Evolutionary conservation across 345 rosid genomes (phyloP).

Genomic region (Syzygium aqueum): DNA sequence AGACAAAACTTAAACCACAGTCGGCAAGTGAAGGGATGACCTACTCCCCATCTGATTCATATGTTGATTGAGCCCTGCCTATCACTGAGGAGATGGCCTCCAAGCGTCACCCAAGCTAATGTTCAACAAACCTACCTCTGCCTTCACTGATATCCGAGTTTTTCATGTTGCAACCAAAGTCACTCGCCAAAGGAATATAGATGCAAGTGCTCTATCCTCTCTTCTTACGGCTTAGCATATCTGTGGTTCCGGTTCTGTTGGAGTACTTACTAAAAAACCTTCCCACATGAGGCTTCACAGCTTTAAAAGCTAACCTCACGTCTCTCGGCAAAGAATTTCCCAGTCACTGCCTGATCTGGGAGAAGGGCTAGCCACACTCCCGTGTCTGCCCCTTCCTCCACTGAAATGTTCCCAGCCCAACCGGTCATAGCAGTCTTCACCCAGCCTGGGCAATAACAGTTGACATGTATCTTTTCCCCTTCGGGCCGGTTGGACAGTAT

Average conservation of each 20-base stretch:
- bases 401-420: constrained; percentile 81
- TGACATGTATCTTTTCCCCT: constrained; percentile 65
- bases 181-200: neutral
- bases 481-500: constrained; percentile 52
- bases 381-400: constrained; percentile 83
- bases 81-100: neutral
- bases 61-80: neutral
- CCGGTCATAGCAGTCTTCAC: constrained; percentile 96
- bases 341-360: constrained; percentile 63
- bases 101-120: neutral
- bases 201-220: neutral
- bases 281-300: neutral
- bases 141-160: neutral
- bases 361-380: constrained; percentile 93
- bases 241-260: neutral
- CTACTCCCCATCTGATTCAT: neutral
- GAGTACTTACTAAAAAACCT: neutral
- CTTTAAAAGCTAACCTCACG: constrained; percentile 65
- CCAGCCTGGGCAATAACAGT: constrained; percentile 97
- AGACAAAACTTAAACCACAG: neutral
- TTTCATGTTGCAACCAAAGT: neutral
- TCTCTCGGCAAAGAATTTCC: constrained; percentile 90
- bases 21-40: neutral
- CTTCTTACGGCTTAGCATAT: neutral
- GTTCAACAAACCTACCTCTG: neutral